Evolutionary conservation across 1,284 basidiomycete genomes (phyloP).

Genomic region (Melampsora larici-populina): DNA sequence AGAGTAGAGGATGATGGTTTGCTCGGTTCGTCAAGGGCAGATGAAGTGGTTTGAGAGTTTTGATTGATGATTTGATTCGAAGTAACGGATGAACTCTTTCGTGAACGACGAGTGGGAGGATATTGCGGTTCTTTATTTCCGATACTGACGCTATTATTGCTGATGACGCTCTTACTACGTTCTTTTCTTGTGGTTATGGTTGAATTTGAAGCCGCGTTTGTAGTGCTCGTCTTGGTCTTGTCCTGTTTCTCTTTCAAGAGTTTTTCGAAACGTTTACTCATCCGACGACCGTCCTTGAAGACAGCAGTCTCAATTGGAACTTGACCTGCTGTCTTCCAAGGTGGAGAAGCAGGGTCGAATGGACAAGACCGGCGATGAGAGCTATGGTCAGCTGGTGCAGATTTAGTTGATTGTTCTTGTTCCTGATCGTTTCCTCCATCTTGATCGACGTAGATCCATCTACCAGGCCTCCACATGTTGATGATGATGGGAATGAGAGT

Average conservation of each 20-base stretch:
- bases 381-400: not conserved
- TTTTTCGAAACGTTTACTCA: constrained; percentile 29
- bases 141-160: not conserved
- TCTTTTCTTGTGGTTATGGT: not conserved
- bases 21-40: constrained; percentile 1
- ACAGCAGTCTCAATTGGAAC: constrained; percentile 34
- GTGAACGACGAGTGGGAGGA: not conserved
- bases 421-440: not conserved
- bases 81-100: constrained; percentile 1
- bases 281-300: constrained; percentile 35
- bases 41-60: constrained; percentile 1
- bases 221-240: too few relatives aligned
- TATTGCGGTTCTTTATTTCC: not conserved
- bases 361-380: not conserved
- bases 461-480: constrained; percentile 38
- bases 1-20: constrained; percentile 1
- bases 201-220: too few relatives aligned
- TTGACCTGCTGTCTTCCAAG: constrained; percentile 27
- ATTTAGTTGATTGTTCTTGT: constrained; percentile 8
- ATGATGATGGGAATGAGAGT: not conserved
- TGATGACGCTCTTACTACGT: constrained; percentile 3
- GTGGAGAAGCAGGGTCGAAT: constrained; percentile 25
- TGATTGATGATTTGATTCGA: not conserved
- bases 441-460: constrained; percentile 38
- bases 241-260: not conserved